Percentiles rank a stretch among this genome's conserved stretches.
Conservation (phyloP, 2,329 filamentous ascomycete species). For the Stemphylium beticola region DNA sequence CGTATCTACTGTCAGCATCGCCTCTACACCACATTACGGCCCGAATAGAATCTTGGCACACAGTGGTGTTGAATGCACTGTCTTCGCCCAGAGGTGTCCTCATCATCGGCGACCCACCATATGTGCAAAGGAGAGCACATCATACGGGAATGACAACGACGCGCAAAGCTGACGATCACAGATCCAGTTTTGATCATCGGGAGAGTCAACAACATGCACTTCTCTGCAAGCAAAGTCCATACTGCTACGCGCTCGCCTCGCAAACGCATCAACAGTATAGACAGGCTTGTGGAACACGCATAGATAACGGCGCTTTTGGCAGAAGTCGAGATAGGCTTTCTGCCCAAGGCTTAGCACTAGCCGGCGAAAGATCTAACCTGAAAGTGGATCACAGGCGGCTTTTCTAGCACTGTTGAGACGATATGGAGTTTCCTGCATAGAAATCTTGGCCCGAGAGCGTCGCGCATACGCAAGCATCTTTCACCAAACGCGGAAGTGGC, state of each 20-base stretch:
- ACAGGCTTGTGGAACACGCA: constrained; percentile 6
- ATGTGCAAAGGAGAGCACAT: constrained; percentile 1
- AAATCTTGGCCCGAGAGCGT: constrained; percentile 19
- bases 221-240: neutral
- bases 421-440: constrained; percentile 6
- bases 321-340: constrained; percentile 22
- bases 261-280: neutral
- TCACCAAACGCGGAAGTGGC: constrained; percentile 23
- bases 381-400: constrained; percentile 24
- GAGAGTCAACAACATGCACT: neutral
- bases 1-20: neutral
- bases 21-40: neutral
- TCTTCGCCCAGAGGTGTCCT: constrained; percentile 6
- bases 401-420: constrained; percentile 29
- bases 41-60: neutral
- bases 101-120: constrained; percentile 5
- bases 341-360: constrained; percentile 33
- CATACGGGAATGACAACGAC: neutral
- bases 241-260: constrained; percentile 1
- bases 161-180: constrained; percentile 1
- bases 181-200: neutral
- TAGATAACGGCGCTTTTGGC: constrained; percentile 14
- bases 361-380: constrained; percentile 26
- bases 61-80: constrained; percentile 6
- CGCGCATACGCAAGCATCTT: constrained; percentile 22